Base-by-base conservation (phyloP, 2,329 filamentous ascomycete genomes). In the Coniochaeta sp. region DNA sequence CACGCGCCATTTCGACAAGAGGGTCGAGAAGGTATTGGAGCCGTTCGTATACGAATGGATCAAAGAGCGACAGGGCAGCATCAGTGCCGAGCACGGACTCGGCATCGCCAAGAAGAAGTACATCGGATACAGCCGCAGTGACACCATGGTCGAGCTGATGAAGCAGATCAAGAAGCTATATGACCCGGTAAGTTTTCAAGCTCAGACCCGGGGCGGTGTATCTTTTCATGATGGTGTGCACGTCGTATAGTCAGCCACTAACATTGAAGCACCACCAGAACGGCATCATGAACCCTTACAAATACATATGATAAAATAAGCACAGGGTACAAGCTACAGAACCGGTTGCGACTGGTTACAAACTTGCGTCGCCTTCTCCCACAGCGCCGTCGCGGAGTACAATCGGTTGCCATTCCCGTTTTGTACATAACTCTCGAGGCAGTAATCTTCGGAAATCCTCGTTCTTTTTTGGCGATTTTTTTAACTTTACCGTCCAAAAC, bases 31-130 rank as follows among this genome's bases (percentile, higher is more conserved):
- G 69, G 76, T 82, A 24, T 78, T 99, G 33, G 94, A 99, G 74
- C 94, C 95, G 0, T 99, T 87, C 72, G 89, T 99, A 22, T 99
- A 96, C 65, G 91, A 99, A 72, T 99, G 94, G 94, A 92, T 97
- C 58, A 78, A 85, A 61, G 83, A 89, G 73, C 81, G 88, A 46
- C 86, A 86, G 56, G 94, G 94, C 55, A 96, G 91, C 69, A 96
- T 99, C 70, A 96, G 91, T 64, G 94, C 94, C 48, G 94, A 99
- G 72, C 94, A 99, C 67, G 94, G 94, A 3, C 73, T 99, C 35
- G 94, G 94, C 14, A 73, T 99, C 56, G 90, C 91, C 48, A 99
- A 99, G 84, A 96, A 95, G 76, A 87, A 90, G 53, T 99, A 86
- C 65, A 90, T 99, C 67, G 86, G 89, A 27, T 97, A 97, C 73